Evolutionary conservation across 2,329 filamentous ascomycete species (phyloP).

Genomic region (Cadophora sp.): DNA sequence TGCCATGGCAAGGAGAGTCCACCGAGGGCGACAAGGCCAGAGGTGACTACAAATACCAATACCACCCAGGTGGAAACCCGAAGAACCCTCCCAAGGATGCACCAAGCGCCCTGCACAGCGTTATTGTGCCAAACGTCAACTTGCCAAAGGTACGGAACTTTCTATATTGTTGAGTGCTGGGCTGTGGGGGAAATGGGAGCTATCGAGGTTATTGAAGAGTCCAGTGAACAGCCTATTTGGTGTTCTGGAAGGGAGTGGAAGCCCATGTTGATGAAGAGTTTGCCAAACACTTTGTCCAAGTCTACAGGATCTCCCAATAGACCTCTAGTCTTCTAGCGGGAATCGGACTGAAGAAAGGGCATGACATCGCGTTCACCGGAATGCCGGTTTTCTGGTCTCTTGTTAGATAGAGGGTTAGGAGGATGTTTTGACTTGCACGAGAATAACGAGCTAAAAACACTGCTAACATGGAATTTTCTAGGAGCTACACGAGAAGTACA

Average conservation of each 20-base stretch:
- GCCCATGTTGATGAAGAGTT: not conserved
- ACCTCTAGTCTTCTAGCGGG: not conserved
- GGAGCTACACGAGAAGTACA: conserved; percentile 95
- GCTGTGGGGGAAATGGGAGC: not conserved
- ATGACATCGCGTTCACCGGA: no score
- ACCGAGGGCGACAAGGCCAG: conserved; percentile 66
- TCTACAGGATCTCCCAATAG: not conserved
- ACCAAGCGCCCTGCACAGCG: conserved; percentile 92
- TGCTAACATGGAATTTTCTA: conserved; percentile 47
- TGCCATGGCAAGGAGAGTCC: conserved; percentile 86
- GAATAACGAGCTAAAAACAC: not conserved
- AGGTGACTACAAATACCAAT: conserved; percentile 66
- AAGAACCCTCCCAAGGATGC: conserved; percentile 81
- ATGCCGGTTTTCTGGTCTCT: not conserved
- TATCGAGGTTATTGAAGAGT: not conserved
- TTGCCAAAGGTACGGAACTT: conserved; percentile 75
- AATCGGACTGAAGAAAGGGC: no score
- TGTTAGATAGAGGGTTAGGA: not conserved
- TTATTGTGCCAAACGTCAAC: conserved; percentile 92
- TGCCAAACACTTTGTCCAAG: not conserved
- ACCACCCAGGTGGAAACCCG: conserved; percentile 75
- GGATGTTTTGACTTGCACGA: not conserved
- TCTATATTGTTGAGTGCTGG: conserved; percentile 22
- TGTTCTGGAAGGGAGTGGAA: not conserved
- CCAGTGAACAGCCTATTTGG: not conserved